These are phyloP conservation scores for Leccinellum albellum DNA, from an alignment of 768 basidiomycete genomes.

Conservation along the genomic window DNA sequence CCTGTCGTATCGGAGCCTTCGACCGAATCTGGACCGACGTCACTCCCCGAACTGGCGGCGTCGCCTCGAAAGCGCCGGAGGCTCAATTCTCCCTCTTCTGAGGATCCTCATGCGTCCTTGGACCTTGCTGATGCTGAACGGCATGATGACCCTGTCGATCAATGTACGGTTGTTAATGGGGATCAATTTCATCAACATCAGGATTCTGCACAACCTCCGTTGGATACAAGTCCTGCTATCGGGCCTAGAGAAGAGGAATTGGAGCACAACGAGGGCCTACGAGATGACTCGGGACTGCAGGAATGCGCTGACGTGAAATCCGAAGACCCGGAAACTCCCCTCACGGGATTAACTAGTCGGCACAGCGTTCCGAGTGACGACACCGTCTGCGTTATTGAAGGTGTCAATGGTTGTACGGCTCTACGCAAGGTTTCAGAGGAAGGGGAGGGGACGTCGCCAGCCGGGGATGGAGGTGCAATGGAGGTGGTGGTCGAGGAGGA, in stretches of 20 bases:
- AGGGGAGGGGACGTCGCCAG: slow-evolving; percentile 14
- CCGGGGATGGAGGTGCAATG: slow-evolving; percentile 1
- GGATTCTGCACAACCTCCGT: slow-evolving; percentile 1
- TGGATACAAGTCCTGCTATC: not conserved
- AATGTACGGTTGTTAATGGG: slow-evolving; percentile 12
- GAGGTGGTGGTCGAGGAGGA: slow-evolving; percentile 25
- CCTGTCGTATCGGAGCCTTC: not conserved
- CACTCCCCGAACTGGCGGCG: slow-evolving; percentile 15
- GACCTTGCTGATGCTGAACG: not conserved
- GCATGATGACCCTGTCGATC: slow-evolving; percentile 7
- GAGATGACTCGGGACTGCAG: slow-evolving; percentile 1
- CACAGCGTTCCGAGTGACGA: slow-evolving; percentile 60
- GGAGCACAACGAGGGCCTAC: not conserved
- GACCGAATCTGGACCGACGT: slow-evolving; percentile 7
- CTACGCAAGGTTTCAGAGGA: slow-evolving; percentile 26
- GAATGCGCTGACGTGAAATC: slow-evolving; percentile 39
- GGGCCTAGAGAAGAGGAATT: not conserved
- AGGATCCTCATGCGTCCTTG: slow-evolving; percentile 18
- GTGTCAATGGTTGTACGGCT: slow-evolving; percentile 24
- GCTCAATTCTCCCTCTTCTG: slow-evolving; percentile 34
- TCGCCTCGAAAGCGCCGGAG: slow-evolving; percentile 45
- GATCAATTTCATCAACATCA: no score
- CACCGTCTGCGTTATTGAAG: slow-evolving; percentile 43
- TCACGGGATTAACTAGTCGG: slow-evolving; percentile 45
- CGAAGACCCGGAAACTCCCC: slow-evolving; percentile 53